Evolutionary conservation across 306 rosid species (phyloP).

Genomic region (Carpinus viminea): DNA sequence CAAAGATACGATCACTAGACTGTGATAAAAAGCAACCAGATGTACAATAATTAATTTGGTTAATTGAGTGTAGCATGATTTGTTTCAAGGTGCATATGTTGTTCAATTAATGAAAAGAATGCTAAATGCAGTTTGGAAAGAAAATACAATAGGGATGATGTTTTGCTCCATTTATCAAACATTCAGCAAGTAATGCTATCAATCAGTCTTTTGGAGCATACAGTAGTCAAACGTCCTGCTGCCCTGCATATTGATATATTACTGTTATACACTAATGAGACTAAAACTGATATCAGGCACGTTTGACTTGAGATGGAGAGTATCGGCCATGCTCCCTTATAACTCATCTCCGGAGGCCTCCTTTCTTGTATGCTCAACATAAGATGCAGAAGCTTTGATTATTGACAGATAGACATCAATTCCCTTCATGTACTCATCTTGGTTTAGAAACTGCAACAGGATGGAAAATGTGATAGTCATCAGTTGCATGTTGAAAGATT

Average conservation of each 20-base stretch:
- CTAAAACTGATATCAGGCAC: background rate
- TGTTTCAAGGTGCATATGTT: background rate
- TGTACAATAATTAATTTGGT: background rate
- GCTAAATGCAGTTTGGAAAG: background rate
- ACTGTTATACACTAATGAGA: constrained; percentile 14
- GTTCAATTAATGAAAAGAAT: background rate
- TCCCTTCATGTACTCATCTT: constrained; percentile 85
- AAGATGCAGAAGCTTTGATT: constrained; percentile 68
- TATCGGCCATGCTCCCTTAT: constrained; percentile 30
- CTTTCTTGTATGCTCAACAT: constrained; percentile 30
- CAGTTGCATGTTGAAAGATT: background rate
- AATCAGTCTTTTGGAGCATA: constrained; percentile 10
- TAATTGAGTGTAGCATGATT: background rate
- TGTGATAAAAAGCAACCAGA: background rate
- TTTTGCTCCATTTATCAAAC: constrained; percentile 6
- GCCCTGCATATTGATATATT: constrained; percentile 10
- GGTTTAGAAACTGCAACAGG: constrained; percentile 69
- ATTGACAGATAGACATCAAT: constrained; percentile 64
- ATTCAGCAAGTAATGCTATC: background rate
- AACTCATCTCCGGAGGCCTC: constrained; percentile 64
- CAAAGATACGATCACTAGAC: background rate
- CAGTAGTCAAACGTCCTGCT: background rate
- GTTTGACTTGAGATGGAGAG: background rate
- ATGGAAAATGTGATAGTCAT: background rate
- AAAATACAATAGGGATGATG: too few species aligned